Conservation (phyloP, 2,329 filamentous ascomycete species). For the Aureobasidium sp. region DNA sequence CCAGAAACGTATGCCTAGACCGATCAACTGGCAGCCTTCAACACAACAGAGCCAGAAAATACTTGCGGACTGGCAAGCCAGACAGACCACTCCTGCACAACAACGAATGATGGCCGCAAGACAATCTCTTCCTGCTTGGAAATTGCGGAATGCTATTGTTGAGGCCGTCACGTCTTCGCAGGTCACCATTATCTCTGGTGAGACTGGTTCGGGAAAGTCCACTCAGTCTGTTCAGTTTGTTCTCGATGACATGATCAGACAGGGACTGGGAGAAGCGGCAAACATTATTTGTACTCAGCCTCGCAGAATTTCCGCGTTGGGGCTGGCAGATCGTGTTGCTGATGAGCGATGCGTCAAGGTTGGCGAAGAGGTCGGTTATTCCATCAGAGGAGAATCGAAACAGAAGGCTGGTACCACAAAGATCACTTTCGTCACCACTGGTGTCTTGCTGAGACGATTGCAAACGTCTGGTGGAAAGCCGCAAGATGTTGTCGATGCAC, state of each 20-base stretch:
- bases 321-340: conserved; percentile 87
- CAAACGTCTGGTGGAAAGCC: conserved; percentile 78
- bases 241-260: conserved; percentile 78
- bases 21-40: conserved; percentile 59
- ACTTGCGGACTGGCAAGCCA: conserved; percentile 57
- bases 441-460: conserved; percentile 82
- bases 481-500: conserved; percentile 70
- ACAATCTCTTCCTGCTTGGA: conserved; percentile 78
- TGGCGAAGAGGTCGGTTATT: conserved; percentile 84
- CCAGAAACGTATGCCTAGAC: conserved; percentile 37
- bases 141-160: conserved; percentile 69
- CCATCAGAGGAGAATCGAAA: conserved; percentile 84
- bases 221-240: conserved; percentile 96
- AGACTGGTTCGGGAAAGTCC: conserved; percentile 94
- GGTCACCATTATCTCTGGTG: conserved; percentile 93
- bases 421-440: conserved; percentile 93
- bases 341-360: conserved; percentile 79
- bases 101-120: conserved; percentile 69
- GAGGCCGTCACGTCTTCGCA: conserved; percentile 67
- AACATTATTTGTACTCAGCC: conserved; percentile 97
- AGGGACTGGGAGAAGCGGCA: conserved; percentile 64
- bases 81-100: conserved; percentile 59
- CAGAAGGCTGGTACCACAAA: conserved; percentile 64
- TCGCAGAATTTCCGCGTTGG: conserved; percentile 85
- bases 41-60: conserved; percentile 52